Base-by-base conservation (phyloP, 768 basidiomycete species). In the Trametopsis cervina region DNA sequence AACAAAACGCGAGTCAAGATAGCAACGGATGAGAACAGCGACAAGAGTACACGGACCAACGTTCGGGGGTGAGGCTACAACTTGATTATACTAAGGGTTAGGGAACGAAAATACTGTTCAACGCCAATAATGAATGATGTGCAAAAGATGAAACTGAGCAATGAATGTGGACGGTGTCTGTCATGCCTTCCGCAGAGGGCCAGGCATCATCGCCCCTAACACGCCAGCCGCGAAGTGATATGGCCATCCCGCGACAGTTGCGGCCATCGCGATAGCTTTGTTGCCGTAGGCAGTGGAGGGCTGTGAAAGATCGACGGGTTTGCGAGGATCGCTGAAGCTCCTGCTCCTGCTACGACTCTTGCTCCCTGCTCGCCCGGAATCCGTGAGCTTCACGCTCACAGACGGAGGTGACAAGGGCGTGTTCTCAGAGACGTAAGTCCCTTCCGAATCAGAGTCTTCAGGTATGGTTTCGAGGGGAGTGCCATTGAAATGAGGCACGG, bases 381-480 rank as follows among this genome's bases (percentile, higher is more conserved):
- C 36, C 37, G 25, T 46, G 23, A 43, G 33, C 18, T 29, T 22
- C 42, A 24, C 47, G 51, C 26, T 20, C 17, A 33, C 29, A 23
- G 33, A 18, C 40, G 37, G 36, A 2, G 44, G 37, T 4, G 49
- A 38, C 17, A 53, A 42, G 22, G 44, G 15, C 6, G 15, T 54
- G 40, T 54, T 51, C 17, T 60, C 61, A 4, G 60, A 60, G 39
- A 62, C 59, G 49, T 59, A 62, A 24, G 61, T 62, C 13, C 55
- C 61, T 15, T 62, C 61, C 4, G 56, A 53, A 44, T 51, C 51
- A 10, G 56, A 56, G 6, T 54, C 57, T 44, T 64, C 62, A 11
- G 59, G 62, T 33, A 64, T 64, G 9, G 62, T 64, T n/a, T 59
- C 55, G n/a, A 64, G 59, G 4, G 54, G 54, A 20, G 58, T 56